Base-by-base conservation (phyloP, 768 basidiomycete genomes). In the Tephrocybe sp. region DNA sequence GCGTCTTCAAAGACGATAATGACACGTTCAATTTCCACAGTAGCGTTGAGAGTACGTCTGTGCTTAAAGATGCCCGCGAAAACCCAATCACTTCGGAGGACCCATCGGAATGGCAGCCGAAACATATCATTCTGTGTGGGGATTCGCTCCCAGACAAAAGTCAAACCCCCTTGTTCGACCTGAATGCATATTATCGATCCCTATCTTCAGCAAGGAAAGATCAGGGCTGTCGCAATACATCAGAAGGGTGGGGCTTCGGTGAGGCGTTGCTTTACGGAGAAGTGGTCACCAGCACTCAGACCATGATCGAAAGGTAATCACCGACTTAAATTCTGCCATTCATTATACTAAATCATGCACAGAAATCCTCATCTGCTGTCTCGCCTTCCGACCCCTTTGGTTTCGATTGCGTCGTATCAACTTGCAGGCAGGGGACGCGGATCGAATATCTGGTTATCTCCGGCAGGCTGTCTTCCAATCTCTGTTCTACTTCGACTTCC, bases 231-330 rank as follows among this genome's bases (percentile, higher is more conserved):
- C 32, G 51, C 0, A 57, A 60, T 9, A 54, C 53, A 12, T 48
- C 64, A 9, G 58, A 65, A 19, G 45, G 61, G 5, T 82, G 82
- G 77, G 78, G 80, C 2, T 65, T 89, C 4, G 94, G 94, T 0
- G 92, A 95, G 53, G 77, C 82, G 33, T 63, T 98, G 23, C 58
- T 95, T 8, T 98, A 98, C 56, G 87, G 89, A 30, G 92, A 97
- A 65, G 83, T 84, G 0, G 88, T 99, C 10, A 92, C 92, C 1
- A 94, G 91, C 58, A 98, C 96, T 0, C 97, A 98, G 65, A 94
- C 92, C 2, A 82, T 98, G 80, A 74, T 98, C 4, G 92, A 97
- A 63, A 89, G 85, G 96, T 94, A 56, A 68, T 53, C 5, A n/a
- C 16, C 26, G 1, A 23, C 26, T 12, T 9, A 30, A n/a, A 33